A percentile compares a stretch with the other conserved stretches of the same genome.
Conservation (phyloP, 2,329 filamentous ascomycete species). For the Polychaeton citri region DNA sequence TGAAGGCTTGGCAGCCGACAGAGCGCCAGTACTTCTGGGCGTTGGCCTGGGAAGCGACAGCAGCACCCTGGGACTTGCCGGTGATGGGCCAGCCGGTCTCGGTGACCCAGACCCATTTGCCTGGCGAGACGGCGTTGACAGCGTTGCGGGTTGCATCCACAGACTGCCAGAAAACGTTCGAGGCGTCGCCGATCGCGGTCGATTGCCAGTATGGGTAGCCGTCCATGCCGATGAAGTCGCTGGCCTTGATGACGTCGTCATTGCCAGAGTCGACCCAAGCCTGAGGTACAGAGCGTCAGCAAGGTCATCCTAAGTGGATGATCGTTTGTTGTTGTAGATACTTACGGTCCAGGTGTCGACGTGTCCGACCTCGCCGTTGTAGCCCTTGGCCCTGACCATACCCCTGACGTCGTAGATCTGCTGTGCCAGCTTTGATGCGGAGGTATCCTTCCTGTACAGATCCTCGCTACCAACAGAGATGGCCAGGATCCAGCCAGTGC, state of each 20-base stretch:
- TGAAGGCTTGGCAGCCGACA: slow-evolving; percentile 46
- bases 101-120: slow-evolving; percentile 17
- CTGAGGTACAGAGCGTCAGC: not conserved
- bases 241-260: slow-evolving; percentile 45
- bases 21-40: slow-evolving; percentile 51
- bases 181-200: slow-evolving; percentile 43
- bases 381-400: slow-evolving; percentile 35
- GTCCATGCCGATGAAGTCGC: slow-evolving; percentile 53
- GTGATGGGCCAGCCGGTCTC: slow-evolving; percentile 46
- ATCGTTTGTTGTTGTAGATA: not conserved
- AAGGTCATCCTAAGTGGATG: not conserved
- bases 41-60: slow-evolving; percentile 42
- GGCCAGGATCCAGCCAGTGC: slow-evolving; percentile 47
- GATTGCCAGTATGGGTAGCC: slow-evolving; percentile 56
- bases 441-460: slow-evolving; percentile 44
- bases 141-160: slow-evolving; percentile 24
- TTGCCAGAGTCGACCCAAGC: slow-evolving; percentile 43
- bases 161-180: slow-evolving; percentile 38
- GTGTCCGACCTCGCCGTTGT: slow-evolving; percentile 44
- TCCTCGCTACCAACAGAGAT: slow-evolving; percentile 56
- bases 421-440: slow-evolving; percentile 26
- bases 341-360: slow-evolving; percentile 51
- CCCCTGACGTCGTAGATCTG: slow-evolving; percentile 40
- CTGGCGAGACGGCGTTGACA: slow-evolving; percentile 29
- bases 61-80: slow-evolving; percentile 42